Percentiles rank a stretch among this genome's conserved stretches.
Conservation (phyloP, 2,329 filamentous ascomycete genomes). For the Sporothrix brasiliensis region DNA sequence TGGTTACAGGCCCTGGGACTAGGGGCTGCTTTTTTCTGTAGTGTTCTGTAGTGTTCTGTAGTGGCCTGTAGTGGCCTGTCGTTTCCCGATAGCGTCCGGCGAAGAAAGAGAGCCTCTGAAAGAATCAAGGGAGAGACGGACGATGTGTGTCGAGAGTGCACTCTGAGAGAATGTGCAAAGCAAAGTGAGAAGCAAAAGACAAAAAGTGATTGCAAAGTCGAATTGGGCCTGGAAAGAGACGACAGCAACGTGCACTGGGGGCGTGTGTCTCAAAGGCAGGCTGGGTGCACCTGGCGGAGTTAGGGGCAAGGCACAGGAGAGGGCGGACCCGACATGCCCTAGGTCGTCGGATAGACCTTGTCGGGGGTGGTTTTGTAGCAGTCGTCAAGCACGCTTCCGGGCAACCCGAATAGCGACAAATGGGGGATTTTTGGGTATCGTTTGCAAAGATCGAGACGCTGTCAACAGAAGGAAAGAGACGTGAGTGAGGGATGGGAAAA, state of each 20-base stretch:
- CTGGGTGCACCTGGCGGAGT: slow-evolving; percentile 22
- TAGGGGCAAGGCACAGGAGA: not conserved
- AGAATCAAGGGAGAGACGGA: not conserved
- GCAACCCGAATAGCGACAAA: slow-evolving; percentile 7
- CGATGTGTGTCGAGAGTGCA: not conserved
- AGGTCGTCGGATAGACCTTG: slow-evolving; percentile 4
- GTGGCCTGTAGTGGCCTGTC: slow-evolving; percentile 8
- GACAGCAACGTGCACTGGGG: not conserved
- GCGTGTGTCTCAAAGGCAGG: slow-evolving; percentile 23
- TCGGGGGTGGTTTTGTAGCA: not conserved
- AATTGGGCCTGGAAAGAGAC: not conserved
- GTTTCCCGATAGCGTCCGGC: slow-evolving; percentile 14
- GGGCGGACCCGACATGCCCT: not conserved
- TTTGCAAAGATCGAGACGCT: not conserved
- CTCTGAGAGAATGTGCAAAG: not conserved
- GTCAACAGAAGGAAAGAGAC: not conserved
- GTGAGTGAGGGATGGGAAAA: not conserved
- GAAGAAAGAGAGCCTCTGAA: not conserved
- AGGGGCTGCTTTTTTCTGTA: slow-evolving; percentile 15
- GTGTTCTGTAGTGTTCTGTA: slow-evolving; percentile 3
- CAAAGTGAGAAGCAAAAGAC: not conserved
- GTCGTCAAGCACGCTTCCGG: not conserved
- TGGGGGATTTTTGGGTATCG: not conserved
- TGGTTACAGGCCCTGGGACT: slow-evolving; percentile 26
- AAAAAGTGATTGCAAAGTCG: slow-evolving; percentile 1